These are phyloP conservation scores for Termitomyces titanicus DNA, from an alignment of 768 basidiomycete species.

Conservation along the genomic window DNA sequence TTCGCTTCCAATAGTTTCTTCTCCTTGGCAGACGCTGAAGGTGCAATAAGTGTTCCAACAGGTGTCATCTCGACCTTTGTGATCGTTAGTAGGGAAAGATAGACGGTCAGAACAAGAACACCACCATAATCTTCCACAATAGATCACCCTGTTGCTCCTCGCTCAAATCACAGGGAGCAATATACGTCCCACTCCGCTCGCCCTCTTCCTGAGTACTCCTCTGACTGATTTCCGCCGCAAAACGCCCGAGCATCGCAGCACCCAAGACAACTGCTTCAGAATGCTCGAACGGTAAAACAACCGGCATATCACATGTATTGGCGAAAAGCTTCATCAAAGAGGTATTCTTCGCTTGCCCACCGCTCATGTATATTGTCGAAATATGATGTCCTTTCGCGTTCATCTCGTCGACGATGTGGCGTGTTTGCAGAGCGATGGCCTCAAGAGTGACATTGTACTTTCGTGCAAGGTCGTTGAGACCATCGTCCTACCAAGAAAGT, in stretches of 20 bases:
- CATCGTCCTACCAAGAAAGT: conserved; percentile 47
- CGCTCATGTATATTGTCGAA: conserved; percentile 84
- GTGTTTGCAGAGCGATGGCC: conserved; percentile 90
- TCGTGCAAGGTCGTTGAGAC: conserved; percentile 77
- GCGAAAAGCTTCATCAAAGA: conserved; percentile 88
- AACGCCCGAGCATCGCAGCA: conserved; percentile 89
- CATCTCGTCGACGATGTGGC: conserved; percentile 90
- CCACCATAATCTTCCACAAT: conserved; percentile 93
- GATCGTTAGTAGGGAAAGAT: conserved; percentile 32
- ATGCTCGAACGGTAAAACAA: conserved; percentile 76
- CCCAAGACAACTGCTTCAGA: conserved; percentile 88
- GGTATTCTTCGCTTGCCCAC: conserved; percentile 90
- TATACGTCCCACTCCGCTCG: conserved; percentile 14
- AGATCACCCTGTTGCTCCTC: conserved; percentile 51
- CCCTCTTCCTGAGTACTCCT: conserved; percentile 18
- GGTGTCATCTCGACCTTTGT: conserved; percentile 89
- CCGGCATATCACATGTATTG: conserved; percentile 75
- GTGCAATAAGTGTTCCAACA: conserved; percentile 65
- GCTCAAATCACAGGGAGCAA: conserved; percentile 20
- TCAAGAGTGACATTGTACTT: conserved; percentile 91
- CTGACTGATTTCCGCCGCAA: conserved; percentile 60
- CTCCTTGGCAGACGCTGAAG: conserved; percentile 58
- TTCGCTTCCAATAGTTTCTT: conserved; percentile 83
- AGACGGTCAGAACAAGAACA: background rate
- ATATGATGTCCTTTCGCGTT: conserved; percentile 82